phyloP scores from a whole-genome alignment of 352 stramenopile genomes.

The Blastocystis sp. region DNA sequence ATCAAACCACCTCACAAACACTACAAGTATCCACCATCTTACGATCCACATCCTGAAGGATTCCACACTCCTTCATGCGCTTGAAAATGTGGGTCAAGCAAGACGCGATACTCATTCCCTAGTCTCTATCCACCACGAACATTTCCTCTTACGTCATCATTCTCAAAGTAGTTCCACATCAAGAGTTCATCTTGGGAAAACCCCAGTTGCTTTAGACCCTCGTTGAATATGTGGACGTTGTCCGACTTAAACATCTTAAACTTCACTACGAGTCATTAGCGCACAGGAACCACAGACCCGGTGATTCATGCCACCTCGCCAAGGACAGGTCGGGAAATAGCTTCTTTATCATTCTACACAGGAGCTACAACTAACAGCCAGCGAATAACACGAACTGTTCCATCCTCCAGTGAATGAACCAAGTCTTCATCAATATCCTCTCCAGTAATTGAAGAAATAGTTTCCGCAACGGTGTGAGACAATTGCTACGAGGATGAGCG shows the following conservation, averaged over 20 bases:
- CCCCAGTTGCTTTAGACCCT: constrained; percentile 58
- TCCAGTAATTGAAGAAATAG: constrained; percentile 34
- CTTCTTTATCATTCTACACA: constrained; percentile 49
- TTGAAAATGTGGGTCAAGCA: constrained; percentile 19
- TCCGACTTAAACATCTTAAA: constrained; percentile 55
- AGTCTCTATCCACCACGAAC: too few relatives aligned
- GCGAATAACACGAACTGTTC: not conserved
- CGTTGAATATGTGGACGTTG: constrained; percentile 67
- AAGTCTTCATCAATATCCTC: constrained; percentile 25
- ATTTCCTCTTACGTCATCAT: constrained; percentile 29
- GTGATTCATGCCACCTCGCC: constrained; percentile 37
- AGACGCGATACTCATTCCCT: constrained; percentile 35
- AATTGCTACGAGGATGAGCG: constrained; percentile 7
- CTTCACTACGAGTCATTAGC: constrained; percentile 19
- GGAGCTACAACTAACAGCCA: constrained; percentile 8
- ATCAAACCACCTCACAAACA: not conserved
- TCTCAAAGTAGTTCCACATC: constrained; percentile 34
- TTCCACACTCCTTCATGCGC: not conserved
- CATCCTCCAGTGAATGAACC: constrained; percentile 24
- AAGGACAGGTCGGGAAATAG: constrained; percentile 37
- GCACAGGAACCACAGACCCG: not conserved
- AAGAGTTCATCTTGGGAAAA: constrained; percentile 25
- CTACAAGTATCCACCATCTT: not conserved
- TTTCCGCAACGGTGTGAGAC: constrained; percentile 23
- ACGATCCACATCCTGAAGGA: not conserved